phyloP scores from a whole-genome alignment of 305 asterid species.

The Stenogyne calaminthoides region DNA sequence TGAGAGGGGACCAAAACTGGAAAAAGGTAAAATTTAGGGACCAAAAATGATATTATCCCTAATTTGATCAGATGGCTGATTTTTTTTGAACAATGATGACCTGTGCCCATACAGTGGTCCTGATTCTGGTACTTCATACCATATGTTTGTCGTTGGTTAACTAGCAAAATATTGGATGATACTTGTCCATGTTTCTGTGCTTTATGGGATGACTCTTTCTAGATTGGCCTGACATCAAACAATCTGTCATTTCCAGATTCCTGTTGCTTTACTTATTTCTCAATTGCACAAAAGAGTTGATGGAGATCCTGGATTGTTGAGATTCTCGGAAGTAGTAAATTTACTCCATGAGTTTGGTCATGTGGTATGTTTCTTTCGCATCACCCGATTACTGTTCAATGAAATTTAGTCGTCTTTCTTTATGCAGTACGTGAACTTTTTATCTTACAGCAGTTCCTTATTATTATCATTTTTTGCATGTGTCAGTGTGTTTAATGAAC shows the following conservation, averaged over 20 bases:
- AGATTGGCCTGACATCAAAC: constrained; percentile 22
- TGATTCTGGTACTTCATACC: too few species aligned
- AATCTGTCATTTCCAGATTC: constrained; percentile 56
- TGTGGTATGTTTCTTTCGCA: constrained; percentile 63
- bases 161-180: too few species aligned
- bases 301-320: constrained; percentile 68
- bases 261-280: constrained; percentile 75
- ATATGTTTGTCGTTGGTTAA: too few species aligned
- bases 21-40: too few species aligned
- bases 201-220: background rate
- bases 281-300: constrained; percentile 78
- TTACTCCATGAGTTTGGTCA: constrained; percentile 95
- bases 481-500: background rate
- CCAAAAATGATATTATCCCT: too few species aligned
- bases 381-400: background rate
- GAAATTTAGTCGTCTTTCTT: constrained; percentile 4
- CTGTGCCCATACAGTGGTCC: too few species aligned
- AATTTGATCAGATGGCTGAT: too few species aligned
- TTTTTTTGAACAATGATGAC: too few species aligned
- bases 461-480: background rate
- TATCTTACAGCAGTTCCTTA: background rate
- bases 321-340: constrained; percentile 88
- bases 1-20: too few species aligned
- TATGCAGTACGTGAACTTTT: constrained; percentile 3
- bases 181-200: constrained; percentile 4